phyloP scores from a whole-genome alignment of 2,329 filamentous ascomycete genomes.

The Phaeosphaeriaceae sp. region DNA sequence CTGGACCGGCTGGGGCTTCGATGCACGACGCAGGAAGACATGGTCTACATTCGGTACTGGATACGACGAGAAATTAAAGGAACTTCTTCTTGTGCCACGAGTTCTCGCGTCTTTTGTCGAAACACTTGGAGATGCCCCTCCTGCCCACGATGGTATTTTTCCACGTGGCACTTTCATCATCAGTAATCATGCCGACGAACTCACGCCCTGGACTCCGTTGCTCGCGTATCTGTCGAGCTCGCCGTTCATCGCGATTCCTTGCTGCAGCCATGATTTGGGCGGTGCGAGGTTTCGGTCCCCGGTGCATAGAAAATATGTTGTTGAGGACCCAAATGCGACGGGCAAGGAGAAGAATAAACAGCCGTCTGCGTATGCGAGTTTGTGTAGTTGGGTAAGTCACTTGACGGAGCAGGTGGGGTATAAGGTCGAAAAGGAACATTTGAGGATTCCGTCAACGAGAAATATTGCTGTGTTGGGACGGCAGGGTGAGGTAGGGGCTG shows the following conservation, averaged over 20 bases:
- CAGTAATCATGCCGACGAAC: constrained; percentile 95
- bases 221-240: constrained; percentile 76
- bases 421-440: constrained; percentile 78
- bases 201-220: constrained; percentile 94
- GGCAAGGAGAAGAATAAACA: constrained; percentile 41
- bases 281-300: constrained; percentile 75
- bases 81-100: constrained; percentile 66
- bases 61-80: constrained; percentile 59
- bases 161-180: constrained; percentile 83
- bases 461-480: constrained; percentile 83
- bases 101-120: constrained; percentile 45
- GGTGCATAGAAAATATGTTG: constrained; percentile 21
- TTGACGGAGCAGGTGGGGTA: constrained; percentile 77
- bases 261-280: constrained; percentile 87
- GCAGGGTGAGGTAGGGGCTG: constrained; percentile 39
- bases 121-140: constrained; percentile 5
- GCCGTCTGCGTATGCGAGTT: constrained; percentile 78
- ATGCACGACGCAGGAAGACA: constrained; percentile 83
- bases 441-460: constrained; percentile 90
- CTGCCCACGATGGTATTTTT: constrained; percentile 68
- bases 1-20: constrained; percentile 87
- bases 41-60: constrained; percentile 73
- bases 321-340: constrained; percentile 19
- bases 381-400: constrained; percentile 77
- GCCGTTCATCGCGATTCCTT: constrained; percentile 92